These are phyloP conservation scores for Spatholobus suberectus DNA, from an alignment of 306 rosid species.

Conservation along the genomic window DNA sequence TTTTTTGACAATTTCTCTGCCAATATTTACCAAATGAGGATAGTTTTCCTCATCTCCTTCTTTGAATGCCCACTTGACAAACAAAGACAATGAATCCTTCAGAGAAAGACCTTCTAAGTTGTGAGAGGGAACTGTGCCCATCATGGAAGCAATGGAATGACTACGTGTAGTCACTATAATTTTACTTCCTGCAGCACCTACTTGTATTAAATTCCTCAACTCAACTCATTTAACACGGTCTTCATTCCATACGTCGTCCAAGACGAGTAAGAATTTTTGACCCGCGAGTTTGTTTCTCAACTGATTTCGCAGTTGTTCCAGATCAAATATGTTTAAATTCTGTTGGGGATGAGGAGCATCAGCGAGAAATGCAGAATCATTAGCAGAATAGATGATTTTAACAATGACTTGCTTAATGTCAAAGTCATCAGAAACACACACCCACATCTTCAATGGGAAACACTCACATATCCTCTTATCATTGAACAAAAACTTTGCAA, in stretches of 20 bases:
- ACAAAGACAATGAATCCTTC: slow-evolving; percentile 26
- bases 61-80: slow-evolving; percentile 46
- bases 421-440: slow-evolving; percentile 30
- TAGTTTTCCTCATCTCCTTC: slow-evolving; percentile 18
- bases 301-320: background rate
- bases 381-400: slow-evolving; percentile 20
- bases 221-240: slow-evolving; percentile 20
- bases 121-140: background rate
- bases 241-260: slow-evolving; percentile 29
- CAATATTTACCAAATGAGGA: slow-evolving; percentile 32
- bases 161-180: slow-evolving; percentile 30
- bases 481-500: slow-evolving; percentile 25
- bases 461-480: background rate
- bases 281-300: background rate
- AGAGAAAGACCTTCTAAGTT: background rate
- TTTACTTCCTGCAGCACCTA: slow-evolving; percentile 19
- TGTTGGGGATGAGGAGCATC: background rate
- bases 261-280: slow-evolving; percentile 33
- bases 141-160: background rate
- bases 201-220: background rate
- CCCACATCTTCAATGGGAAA: slow-evolving; percentile 33
- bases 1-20: slow-evolving; percentile 34
- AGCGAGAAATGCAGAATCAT: background rate
- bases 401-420: background rate
- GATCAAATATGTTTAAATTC: background rate